Percentiles rank a stretch among this genome's conserved stretches.
Evolutionary conservation across 305 asterid species (phyloP).

Genomic region (Solanum hybrid): DNA sequence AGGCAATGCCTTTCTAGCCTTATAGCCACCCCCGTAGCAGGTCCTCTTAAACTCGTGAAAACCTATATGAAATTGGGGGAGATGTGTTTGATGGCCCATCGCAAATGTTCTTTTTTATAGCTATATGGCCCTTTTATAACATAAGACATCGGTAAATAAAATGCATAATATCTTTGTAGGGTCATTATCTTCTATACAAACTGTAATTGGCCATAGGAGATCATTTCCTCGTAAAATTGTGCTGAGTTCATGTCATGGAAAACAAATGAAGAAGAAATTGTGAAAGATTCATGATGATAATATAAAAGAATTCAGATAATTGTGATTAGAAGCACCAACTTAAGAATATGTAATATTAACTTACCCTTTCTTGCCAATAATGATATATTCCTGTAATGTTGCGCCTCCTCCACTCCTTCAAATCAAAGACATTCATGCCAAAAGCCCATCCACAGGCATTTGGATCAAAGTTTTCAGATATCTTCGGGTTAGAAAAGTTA

Average conservation of each 20-base stretch:
- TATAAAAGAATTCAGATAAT: not conserved
- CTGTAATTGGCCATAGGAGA: not conserved
- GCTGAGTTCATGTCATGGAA: not conserved
- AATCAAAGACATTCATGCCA: conserved; percentile 91
- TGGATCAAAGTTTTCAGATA: conserved; percentile 78
- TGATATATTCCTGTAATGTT: conserved; percentile 94
- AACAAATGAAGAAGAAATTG: not conserved
- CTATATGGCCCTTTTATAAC: not conserved
- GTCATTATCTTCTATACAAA: not conserved
- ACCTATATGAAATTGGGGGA: not conserved
- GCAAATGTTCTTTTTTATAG: not conserved
- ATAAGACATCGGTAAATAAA: not conserved
- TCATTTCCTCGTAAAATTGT: not conserved
- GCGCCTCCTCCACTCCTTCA: conserved; percentile 81
- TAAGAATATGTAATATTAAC: conserved; percentile 14
- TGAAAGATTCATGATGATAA: not conserved
- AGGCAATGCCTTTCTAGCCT: not conserved
- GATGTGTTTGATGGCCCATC: not conserved
- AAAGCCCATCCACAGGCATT: conserved; percentile 96
- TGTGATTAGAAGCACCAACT: conserved; percentile 7
- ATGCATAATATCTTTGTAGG: not conserved
- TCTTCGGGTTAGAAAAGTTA: conserved; percentile 83
- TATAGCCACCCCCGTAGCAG: not conserved
- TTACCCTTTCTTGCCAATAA: conserved; percentile 80
- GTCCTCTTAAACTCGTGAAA: not conserved